Percentiles rank a stretch among this genome's conserved stretches.
phyloP scores from a whole-genome alignment of 2,329 filamentous ascomycete genomes.

The Dothistroma pini region DNA sequence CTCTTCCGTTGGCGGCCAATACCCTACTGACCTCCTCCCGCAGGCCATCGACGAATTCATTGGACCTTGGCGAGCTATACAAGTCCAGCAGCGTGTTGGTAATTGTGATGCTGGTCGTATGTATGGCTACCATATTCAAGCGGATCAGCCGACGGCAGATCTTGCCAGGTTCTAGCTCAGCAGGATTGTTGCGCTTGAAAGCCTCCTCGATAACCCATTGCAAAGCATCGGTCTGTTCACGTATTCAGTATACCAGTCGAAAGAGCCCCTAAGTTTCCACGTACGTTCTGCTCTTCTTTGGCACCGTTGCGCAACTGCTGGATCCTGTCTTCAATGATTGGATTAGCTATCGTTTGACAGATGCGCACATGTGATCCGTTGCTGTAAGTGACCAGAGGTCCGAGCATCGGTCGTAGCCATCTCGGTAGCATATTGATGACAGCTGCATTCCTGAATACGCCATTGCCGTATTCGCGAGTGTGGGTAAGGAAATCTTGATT shows the following conservation, averaged over 20 bases:
- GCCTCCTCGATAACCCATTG: slow-evolving; percentile 25
- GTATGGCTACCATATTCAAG: slow-evolving; percentile 29
- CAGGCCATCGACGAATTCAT: slow-evolving; percentile 19
- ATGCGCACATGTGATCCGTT: slow-evolving; percentile 12
- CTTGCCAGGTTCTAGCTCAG: slow-evolving; percentile 15
- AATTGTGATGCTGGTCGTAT: slow-evolving; percentile 24
- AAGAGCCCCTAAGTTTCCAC: neutral
- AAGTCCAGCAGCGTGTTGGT: slow-evolving; percentile 26
- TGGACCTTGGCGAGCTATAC: slow-evolving; percentile 16
- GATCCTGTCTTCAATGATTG: slow-evolving; percentile 18
- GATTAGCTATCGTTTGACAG: slow-evolving; percentile 14
- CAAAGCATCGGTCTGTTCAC: slow-evolving; percentile 20
- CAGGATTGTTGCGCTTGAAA: slow-evolving; percentile 9
- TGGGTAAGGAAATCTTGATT: slow-evolving; percentile 19
- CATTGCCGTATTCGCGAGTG: slow-evolving; percentile 19
- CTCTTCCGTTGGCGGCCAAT: slow-evolving; percentile 12
- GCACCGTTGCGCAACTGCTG: slow-evolving; percentile 6
- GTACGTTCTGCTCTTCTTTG: slow-evolving; percentile 5
- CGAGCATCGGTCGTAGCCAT: slow-evolving; percentile 17
- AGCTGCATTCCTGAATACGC: slow-evolving; percentile 20
- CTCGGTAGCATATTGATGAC: slow-evolving; percentile 20
- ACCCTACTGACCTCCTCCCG: slow-evolving; percentile 24
- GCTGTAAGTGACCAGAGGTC: slow-evolving; percentile 11
- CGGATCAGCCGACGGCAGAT: slow-evolving; percentile 21
- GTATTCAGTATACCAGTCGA: neutral